Evolutionary conservation across 805 yeast genomes (phyloP), one percentile per base, ranked within the genome.

Genomic region (Kluyveromyces wickerhamii): DNA sequence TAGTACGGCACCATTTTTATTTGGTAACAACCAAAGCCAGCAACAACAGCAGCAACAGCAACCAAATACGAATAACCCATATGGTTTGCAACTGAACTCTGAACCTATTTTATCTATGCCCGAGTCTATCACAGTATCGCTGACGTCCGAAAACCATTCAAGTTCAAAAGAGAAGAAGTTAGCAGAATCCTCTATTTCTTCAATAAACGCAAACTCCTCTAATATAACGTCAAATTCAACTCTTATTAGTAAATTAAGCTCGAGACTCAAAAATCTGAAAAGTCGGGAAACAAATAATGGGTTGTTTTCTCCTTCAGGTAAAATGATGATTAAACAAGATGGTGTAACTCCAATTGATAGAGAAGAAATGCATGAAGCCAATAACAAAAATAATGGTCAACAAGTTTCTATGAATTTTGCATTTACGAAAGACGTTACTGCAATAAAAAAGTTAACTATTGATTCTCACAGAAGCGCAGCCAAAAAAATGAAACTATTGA

Each of bases 391-490:
- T 9, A 29, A 32, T 20, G 27, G 32, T 10, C 5, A 27, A 8
- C 32, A 9, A 19, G 22, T 26, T 25, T 22, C 22, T 15, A 21
- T 21, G 21, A 29, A 17, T 11, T 29, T 13, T 20, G 34, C 11
- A 32, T 21, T 20, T 15, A 35, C 25, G 21, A 24, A 25, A 21
- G 51, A 52, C 12, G 38, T 54, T 20, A 44, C 60, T 3, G 54
- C 48, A 4, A 47, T 63, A 37, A 54, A 60, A 29, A 63, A 54
- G 39, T 38, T 67, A 32, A 60, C 60, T 26, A 63, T 66, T 12
- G 70, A 67, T 36, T 59, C 68, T 11, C 45, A 48, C 4, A 59
- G 69, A 43, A 62, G 66, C 26, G 69, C 66, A 6, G 66, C 70
- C 0, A 65, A 67, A 42, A 62, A 64, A 42, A 31, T 62, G 27